Conservation (phyloP, 1,284 basidiomycete genomes). For the Abortiporus biennis region DNA sequence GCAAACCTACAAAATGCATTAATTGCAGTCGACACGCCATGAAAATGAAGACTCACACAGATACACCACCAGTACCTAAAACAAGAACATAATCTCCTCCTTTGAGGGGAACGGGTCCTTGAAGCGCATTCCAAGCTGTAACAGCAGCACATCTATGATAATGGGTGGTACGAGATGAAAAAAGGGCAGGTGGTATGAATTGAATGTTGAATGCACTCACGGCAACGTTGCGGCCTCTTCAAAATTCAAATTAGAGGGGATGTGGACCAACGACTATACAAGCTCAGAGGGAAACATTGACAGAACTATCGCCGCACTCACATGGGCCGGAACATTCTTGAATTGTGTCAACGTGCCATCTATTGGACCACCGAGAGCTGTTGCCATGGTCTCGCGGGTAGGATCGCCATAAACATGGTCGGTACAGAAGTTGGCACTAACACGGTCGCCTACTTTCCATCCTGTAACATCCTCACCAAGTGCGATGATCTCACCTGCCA, state of each 20-base stretch:
- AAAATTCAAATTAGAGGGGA: constrained; percentile 29
- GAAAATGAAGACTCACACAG: constrained; percentile 14
- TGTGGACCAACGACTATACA: constrained; percentile 19
- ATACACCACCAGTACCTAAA: constrained; percentile 33
- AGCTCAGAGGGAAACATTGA: not conserved
- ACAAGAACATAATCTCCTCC: constrained; percentile 25
- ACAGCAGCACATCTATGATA: constrained; percentile 24
- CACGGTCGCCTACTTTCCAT: constrained; percentile 43
- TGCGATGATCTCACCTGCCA: constrained; percentile 54
- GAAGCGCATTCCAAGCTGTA: constrained; percentile 34
- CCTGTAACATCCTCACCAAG: constrained; percentile 42
- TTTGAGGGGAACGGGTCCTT: constrained; percentile 23
- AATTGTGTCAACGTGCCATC: constrained; percentile 37
- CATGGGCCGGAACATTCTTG: constrained; percentile 30
- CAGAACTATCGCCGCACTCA: not conserved
- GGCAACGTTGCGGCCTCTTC: constrained; percentile 27
- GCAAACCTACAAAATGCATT: constrained; percentile 15
- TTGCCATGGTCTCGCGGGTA: constrained; percentile 17
- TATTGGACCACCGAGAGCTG: constrained; percentile 38
- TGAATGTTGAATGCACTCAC: constrained; percentile 7
- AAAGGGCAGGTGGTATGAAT: not conserved
- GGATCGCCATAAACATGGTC: constrained; percentile 15
- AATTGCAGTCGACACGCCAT: not conserved
- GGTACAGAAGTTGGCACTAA: constrained; percentile 27
- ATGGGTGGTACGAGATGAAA: not conserved